Percentiles rank a stretch among this genome's conserved stretches.
These are phyloP conservation scores for Aspergillus funiculosus DNA, from an alignment of 495 filamentous ascomycete genomes.

Conservation along the genomic window DNA sequence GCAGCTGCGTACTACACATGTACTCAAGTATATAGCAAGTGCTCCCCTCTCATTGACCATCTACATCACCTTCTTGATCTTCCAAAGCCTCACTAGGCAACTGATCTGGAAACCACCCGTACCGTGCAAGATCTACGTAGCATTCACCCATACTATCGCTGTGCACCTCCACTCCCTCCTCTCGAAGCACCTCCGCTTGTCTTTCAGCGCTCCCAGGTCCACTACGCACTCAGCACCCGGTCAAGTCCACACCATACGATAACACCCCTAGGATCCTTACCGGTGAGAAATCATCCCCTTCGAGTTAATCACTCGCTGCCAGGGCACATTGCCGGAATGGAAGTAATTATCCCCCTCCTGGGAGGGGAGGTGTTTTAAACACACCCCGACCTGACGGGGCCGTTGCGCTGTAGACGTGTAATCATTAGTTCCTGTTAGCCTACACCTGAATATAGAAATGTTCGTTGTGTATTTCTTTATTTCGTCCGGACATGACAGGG, in stretches of 20 bases:
- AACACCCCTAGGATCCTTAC: no score
- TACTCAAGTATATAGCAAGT: no score
- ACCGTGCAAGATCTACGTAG: slow-evolving; percentile 58
- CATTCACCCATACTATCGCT: slow-evolving; percentile 63
- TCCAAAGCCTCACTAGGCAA: slow-evolving; percentile 33
- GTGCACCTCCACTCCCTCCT: slow-evolving; percentile 65
- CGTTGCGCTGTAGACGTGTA: slow-evolving; percentile 48
- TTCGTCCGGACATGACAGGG: no score
- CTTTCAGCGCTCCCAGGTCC: slow-evolving; percentile 61
- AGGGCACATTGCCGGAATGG: slow-evolving; percentile 75
- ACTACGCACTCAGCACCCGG: slow-evolving; percentile 33
- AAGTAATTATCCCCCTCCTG: slow-evolving; percentile 43
- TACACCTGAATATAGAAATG: neutral
- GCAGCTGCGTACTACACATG: neutral
- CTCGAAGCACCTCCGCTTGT: slow-evolving; percentile 60
- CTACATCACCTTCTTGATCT: slow-evolving; percentile 10
- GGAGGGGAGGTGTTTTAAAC: slow-evolving; percentile 74
- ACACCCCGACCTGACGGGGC: slow-evolving; percentile 79
- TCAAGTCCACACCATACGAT: no score
- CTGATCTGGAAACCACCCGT: slow-evolving; percentile 69
- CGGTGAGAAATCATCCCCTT: slow-evolving; percentile 81
- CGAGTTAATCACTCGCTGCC: slow-evolving; percentile 87
- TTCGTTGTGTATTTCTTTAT: neutral
- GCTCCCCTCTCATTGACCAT: neutral
- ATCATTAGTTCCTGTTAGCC: neutral